A percentile compares a stretch with the other conserved stretches of the same genome.
These are phyloP conservation scores for Marchantia paleacea DNA, from an alignment of 225 moss, liverwort and hornwort genomes.

Conservation along the genomic window DNA sequence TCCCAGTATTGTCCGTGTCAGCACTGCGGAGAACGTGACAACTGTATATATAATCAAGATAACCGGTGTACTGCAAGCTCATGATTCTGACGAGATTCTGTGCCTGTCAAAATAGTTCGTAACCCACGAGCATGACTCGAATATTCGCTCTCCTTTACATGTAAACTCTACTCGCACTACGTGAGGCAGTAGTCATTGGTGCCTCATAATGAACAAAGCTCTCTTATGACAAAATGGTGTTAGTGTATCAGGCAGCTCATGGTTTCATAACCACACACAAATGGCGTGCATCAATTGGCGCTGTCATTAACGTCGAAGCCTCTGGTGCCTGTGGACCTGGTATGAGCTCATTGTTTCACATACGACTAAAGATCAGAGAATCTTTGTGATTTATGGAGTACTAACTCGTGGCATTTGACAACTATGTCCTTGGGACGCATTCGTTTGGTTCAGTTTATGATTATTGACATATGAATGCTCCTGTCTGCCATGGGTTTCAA, in stretches of 20 bases:
- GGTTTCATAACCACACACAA: constrained; percentile 87
- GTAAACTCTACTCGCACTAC: not conserved
- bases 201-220: not conserved
- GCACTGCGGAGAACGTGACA: too few relatives aligned
- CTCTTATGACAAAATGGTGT: constrained; percentile 24
- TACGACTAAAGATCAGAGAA: not conserved
- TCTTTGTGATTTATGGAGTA: not conserved
- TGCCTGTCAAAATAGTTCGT: too few relatives aligned
- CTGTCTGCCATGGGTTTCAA: not conserved
- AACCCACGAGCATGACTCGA: not conserved
- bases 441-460: not conserved
- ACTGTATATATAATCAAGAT: too few relatives aligned
- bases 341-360: constrained; percentile 8
- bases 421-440: not conserved
- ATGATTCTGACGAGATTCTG: too few relatives aligned
- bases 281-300: constrained; percentile 79
- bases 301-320: constrained; percentile 87
- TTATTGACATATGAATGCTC: not conserved
- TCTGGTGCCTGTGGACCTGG: constrained; percentile 82
- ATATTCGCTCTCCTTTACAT: not conserved
- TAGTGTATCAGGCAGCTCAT: constrained; percentile 53
- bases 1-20: too few relatives aligned
- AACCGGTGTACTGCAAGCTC: too few relatives aligned
- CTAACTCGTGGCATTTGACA: not conserved
- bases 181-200: not conserved